Percentiles rank a stretch among this genome's conserved stretches.
phyloP scores from a whole-genome alignment of 805 yeast genomes.

The Peterozyma xylosa region DNA sequence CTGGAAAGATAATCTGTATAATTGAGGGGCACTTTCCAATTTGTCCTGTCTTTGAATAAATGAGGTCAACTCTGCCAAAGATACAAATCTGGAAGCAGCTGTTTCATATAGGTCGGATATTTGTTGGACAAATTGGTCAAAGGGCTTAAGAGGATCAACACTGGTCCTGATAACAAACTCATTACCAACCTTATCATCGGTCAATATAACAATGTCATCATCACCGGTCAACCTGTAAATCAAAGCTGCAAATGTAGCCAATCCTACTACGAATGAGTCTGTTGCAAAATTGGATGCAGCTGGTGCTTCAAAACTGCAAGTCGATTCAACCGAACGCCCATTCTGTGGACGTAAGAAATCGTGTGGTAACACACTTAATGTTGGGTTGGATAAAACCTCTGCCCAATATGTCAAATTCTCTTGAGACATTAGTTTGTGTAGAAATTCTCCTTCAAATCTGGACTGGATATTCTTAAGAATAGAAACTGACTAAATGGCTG shows the following conservation, averaged over 20 bases:
- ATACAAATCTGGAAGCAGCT: conserved; percentile 27
- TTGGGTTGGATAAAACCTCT: conserved; percentile 62
- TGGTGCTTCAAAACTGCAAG: conserved; percentile 26
- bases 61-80: conserved; percentile 50
- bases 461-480: too few relatives aligned
- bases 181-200: conserved; percentile 37
- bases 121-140: conserved; percentile 41
- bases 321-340: conserved; percentile 60
- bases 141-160: conserved; percentile 47
- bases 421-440: background rate
- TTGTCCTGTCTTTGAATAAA: conserved; percentile 40
- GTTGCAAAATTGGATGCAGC: conserved; percentile 10
- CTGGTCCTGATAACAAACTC: conserved; percentile 59
- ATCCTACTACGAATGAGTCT: conserved; percentile 38
- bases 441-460: too few relatives aligned
- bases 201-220: conserved; percentile 86
- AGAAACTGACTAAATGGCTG: too few relatives aligned
- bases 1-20: conserved; percentile 56
- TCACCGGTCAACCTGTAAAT: conserved; percentile 85
- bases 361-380: conserved; percentile 81
- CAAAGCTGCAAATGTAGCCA: conserved; percentile 64
- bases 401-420: conserved; percentile 42
- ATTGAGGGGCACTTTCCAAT: conserved; percentile 51
- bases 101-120: conserved; percentile 33
- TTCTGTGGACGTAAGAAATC: conserved; percentile 77